Evolutionary conservation across 2,329 filamentous ascomycete genomes (phyloP), one percentile per base, ranked within the genome.

Genomic region (Paecilomyces niveus): DNA sequence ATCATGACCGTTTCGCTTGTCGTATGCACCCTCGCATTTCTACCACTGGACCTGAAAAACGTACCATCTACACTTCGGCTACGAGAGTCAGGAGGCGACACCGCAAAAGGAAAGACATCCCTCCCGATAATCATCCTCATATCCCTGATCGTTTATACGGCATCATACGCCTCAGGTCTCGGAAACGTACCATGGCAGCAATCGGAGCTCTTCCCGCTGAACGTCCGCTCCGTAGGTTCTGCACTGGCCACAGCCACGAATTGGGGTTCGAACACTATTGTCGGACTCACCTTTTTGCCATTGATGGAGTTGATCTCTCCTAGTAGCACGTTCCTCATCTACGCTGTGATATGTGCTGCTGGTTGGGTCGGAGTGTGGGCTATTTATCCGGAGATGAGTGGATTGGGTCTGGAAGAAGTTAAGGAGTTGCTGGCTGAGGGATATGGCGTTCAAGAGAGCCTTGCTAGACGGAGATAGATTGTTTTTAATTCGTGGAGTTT

Each of bases 181-280:
- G 93, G 93, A 8, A 95, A 92, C 66, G 91, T 97, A 2, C 92
- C 93, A 0, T 97, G 93, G 93, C 93, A 96, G 81, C 92, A 96
- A 76, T 90, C 88, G 65, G 93, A 97, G 76, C 83, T 96, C 32
- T 97, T 97, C 69, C 89, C 92, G 0, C 70, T 84, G 18, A 76
- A 79, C 18, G 79, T 88, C 54, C 83, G 87, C 61, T 87, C 84
- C 70, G 74, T 86, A 18, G 83, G 85, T 32, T 86, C 84, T 1
- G 80, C 80, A 13, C 70, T 87, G 29, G 80, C 83, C 7, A 84
- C 92, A 7, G 88, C 87, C 4, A 95, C 90, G 6, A 97, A 89
- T 68, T 97, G 93, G 93, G 83, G 82, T 3, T 86, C 88, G 24
- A 97, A 97, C 71, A 94, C 95, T 60, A 72, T 94, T 18, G 82